Percentiles rank a stretch among this genome's conserved stretches.
Evolutionary conservation across 495 filamentous ascomycete genomes (phyloP).

Genomic region (Talaromyces trachyspermus): DNA sequence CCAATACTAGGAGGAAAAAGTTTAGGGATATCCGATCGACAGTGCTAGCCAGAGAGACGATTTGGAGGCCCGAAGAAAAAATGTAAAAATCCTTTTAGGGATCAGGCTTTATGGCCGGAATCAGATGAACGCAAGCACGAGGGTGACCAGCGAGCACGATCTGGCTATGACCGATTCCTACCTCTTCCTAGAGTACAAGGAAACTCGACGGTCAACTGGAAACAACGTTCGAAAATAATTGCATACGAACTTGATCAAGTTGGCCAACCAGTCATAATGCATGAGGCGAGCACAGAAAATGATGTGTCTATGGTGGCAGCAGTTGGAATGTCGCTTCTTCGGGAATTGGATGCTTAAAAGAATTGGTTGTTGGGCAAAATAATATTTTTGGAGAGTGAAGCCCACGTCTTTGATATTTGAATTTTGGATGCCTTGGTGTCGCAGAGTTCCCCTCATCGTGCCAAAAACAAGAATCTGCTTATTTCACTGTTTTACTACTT

Average conservation of each 20-base stretch:
- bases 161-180: slow-evolving; percentile 18
- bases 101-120: slow-evolving; percentile 19
- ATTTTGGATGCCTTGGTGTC: no score
- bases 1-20: slow-evolving; percentile 11
- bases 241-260: slow-evolving; percentile 10
- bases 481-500: no score
- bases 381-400: no score
- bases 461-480: no score
- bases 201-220: slow-evolving; percentile 24
- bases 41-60: slow-evolving; percentile 13
- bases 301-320: slow-evolving; percentile 5
- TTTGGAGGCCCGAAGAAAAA: slow-evolving; percentile 16
- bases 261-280: slow-evolving; percentile 1
- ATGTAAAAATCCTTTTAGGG: slow-evolving; percentile 5
- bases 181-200: slow-evolving; percentile 21
- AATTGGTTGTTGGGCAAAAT: no score
- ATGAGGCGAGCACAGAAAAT: background rate
- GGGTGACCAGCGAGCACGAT: slow-evolving; percentile 21
- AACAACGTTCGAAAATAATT: slow-evolving; percentile 10
- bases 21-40: slow-evolving; percentile 14
- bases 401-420: no score
- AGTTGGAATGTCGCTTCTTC: slow-evolving; percentile 1
- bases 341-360: slow-evolving; percentile 2
- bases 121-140: slow-evolving; percentile 23
- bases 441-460: no score